phyloP scores from a whole-genome alignment of 2,329 filamentous ascomycete genomes.

The Aspergillus jensenii region DNA sequence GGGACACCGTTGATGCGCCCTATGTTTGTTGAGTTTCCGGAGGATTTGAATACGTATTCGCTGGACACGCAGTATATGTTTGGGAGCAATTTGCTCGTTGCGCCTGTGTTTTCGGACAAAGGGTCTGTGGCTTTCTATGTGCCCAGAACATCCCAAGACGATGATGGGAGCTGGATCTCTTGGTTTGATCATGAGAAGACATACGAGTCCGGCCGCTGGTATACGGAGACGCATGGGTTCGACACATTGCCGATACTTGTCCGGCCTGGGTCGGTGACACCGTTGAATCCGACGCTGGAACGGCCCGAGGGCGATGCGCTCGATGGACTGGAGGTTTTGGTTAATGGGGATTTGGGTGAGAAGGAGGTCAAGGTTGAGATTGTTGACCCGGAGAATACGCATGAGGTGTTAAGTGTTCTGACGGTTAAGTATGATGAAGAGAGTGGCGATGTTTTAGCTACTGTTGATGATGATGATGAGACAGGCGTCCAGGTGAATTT shows the following conservation, averaged over 20 bases:
- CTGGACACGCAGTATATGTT: constrained; percentile 74
- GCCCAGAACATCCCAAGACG: constrained; percentile 51
- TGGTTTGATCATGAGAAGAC: constrained; percentile 47
- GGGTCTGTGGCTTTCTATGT: constrained; percentile 67
- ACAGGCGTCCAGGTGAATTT: constrained; percentile 22
- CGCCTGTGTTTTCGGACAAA: constrained; percentile 63
- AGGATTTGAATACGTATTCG: constrained; percentile 66
- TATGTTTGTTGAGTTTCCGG: constrained; percentile 68
- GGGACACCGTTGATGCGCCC: constrained; percentile 65
- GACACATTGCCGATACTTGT: constrained; percentile 60
- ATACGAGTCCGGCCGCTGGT: constrained; percentile 52
- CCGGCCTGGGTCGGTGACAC: constrained; percentile 44
- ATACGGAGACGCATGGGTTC: constrained; percentile 60
- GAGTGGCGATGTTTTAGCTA: constrained; percentile 16
- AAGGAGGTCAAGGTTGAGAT: constrained; percentile 24
- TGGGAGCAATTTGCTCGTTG: constrained; percentile 63
- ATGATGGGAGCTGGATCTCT: constrained; percentile 49
- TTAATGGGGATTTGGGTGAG: constrained; percentile 25
- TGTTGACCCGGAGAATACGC: constrained; percentile 26
- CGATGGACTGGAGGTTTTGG: constrained; percentile 30
- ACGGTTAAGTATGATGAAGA: constrained; percentile 13
- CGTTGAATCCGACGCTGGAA: constrained; percentile 27
- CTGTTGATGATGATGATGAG: constrained; percentile 14
- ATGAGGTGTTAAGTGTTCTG: constrained; percentile 26
- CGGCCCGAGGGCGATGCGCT: constrained; percentile 28